Evolutionary conservation across 257 asterid genomes (phyloP).

Genomic region (Eustoma russellianum): DNA sequence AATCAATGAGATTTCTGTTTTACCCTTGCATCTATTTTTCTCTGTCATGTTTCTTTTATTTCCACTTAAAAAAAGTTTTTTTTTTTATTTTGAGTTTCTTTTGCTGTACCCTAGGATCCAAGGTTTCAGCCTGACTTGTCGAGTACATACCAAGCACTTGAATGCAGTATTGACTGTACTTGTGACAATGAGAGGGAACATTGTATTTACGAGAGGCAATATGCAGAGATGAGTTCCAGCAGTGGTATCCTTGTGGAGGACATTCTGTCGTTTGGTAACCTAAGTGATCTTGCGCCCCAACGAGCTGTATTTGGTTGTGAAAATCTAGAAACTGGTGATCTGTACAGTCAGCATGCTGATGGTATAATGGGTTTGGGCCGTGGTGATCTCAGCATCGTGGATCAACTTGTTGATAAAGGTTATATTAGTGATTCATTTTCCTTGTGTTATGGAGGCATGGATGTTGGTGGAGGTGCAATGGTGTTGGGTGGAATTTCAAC

Average conservation of each 20-base stretch:
- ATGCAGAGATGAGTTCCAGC: slow-evolving; percentile 99
- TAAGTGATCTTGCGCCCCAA: slow-evolving; percentile 78
- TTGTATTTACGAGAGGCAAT: slow-evolving; percentile 82
- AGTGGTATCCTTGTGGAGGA: slow-evolving; percentile 93
- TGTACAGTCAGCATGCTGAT: slow-evolving; percentile 96
- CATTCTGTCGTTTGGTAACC: slow-evolving; percentile 84
- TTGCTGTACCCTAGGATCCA: slow-evolving; percentile 51
- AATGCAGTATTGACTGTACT: slow-evolving; percentile 77
- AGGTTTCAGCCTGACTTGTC: slow-evolving; percentile 80
- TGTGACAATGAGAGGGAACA: slow-evolving; percentile 67
- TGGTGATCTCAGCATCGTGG: slow-evolving; percentile 96
- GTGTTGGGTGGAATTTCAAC: slow-evolving; percentile 87
- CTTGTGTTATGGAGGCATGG: slow-evolving; percentile 98
- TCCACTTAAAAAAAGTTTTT: too few species aligned
- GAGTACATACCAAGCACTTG: slow-evolving; percentile 65
- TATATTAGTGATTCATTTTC: slow-evolving; percentile 89
- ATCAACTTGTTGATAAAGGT: slow-evolving; percentile 88
- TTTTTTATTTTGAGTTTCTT: too few species aligned
- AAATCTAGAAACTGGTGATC: slow-evolving; percentile 93
- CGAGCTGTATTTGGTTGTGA: slow-evolving; percentile 96
- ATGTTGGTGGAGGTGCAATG: slow-evolving; percentile 97
- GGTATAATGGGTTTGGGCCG: slow-evolving; percentile 99
- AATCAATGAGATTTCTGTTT: too few species aligned
- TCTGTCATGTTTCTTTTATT: too few species aligned
- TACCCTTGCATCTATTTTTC: neutral